A percentile compares a stretch with the other conserved stretches of the same genome.
These are phyloP conservation scores for Ambrosia artemisiifolia DNA, from an alignment of 129 eudicot species.

Conservation along the genomic window DNA sequence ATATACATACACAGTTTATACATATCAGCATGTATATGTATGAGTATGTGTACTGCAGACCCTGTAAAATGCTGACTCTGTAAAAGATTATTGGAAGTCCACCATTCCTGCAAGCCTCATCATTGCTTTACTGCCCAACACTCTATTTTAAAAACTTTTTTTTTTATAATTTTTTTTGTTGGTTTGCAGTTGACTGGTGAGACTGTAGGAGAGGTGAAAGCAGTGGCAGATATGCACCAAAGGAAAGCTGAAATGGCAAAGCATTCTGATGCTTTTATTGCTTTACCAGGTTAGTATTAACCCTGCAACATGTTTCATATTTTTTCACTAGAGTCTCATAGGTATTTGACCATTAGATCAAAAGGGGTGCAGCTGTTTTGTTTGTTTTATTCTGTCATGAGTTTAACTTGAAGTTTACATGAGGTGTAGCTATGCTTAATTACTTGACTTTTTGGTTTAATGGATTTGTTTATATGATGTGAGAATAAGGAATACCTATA, in stretches of 20 bases:
- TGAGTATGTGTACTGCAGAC: conserved; percentile 25
- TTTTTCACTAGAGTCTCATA: conserved; percentile 33
- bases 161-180: not conserved
- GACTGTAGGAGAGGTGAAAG: conserved; percentile 98
- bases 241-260: conserved; percentile 99
- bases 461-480: not conserved
- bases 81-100: conserved; percentile 37
- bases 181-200: conserved; percentile 91
- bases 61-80: conserved; percentile 31
- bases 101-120: conserved; percentile 54
- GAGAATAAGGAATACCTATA: not conserved
- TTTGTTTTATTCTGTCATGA: conserved; percentile 23
- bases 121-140: conserved; percentile 64
- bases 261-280: conserved; percentile 99
- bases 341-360: conserved; percentile 12
- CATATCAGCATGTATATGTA: conserved; percentile 17
- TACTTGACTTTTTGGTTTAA: not conserved
- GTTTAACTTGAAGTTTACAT: not conserved
- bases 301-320: conserved; percentile 15
- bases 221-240: conserved; percentile 99
- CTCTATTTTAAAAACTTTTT: conserved; percentile 26
- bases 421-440: not conserved
- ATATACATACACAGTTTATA: conserved; percentile 7
- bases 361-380: not conserved
- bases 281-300: conserved; percentile 87